A percentile compares a stretch with the other conserved stretches of the same genome.
These are phyloP conservation scores for Rhodosporidiobolus odoratus DNA, from an alignment of 768 basidiomycete genomes.

Conservation along the genomic window DNA sequence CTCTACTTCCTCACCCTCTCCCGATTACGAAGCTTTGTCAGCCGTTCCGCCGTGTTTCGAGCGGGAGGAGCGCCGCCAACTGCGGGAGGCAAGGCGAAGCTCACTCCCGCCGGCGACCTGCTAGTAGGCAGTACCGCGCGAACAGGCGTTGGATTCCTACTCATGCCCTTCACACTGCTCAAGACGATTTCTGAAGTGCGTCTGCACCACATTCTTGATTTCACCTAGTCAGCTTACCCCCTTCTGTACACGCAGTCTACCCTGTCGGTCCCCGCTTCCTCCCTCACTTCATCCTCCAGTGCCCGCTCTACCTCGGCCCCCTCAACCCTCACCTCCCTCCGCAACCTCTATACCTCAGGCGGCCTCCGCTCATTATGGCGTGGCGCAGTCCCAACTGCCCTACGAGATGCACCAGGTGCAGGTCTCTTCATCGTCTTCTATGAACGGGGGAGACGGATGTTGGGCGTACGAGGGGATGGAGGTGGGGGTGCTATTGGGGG, in stretches of 20 bases:
- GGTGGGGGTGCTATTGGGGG: constrained; percentile 30
- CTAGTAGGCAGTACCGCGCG: constrained; percentile 48
- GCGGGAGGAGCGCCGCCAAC: not conserved
- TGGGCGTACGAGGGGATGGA: constrained; percentile 22
- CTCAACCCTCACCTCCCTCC: constrained; percentile 37
- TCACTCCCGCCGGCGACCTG: constrained; percentile 47
- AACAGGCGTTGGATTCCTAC: constrained; percentile 48
- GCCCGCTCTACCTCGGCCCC: not conserved
- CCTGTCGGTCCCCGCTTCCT: not conserved
- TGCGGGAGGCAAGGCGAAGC: constrained; percentile 43
- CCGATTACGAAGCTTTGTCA: constrained; percentile 44
- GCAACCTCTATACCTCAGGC: constrained; percentile 43
- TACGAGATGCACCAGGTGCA: constrained; percentile 50
- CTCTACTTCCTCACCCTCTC: constrained; percentile 50
- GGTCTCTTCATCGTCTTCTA: constrained; percentile 50
- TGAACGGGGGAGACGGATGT: constrained; percentile 40
- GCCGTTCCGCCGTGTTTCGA: constrained; percentile 44
- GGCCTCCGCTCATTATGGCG: constrained; percentile 47
- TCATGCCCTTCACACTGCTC: constrained; percentile 50
- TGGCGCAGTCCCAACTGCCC: constrained; percentile 49
- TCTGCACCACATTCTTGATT: no score
- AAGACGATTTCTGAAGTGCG: constrained; percentile 50
- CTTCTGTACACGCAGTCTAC: not conserved
- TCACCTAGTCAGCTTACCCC: not conserved
- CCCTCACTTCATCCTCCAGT: not conserved